Conservation (phyloP, 371 early-diverging fungal species). For the Zopfochytrium polystomum region DNA sequence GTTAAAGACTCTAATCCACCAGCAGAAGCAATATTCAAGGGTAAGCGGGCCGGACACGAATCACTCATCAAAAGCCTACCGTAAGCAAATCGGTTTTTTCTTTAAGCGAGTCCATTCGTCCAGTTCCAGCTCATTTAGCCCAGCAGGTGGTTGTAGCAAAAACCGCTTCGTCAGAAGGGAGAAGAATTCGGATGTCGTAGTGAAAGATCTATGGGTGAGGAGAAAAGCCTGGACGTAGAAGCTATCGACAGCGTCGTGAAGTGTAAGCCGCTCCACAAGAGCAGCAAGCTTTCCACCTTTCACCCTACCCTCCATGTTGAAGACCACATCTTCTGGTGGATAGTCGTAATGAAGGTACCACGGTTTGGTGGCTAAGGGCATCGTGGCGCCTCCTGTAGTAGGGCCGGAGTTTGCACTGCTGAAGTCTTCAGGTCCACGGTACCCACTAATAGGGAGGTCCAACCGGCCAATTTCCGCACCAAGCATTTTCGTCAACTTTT, state of each 20-base stretch:
- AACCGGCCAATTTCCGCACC: not conserved
- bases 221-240: conserved; percentile 42
- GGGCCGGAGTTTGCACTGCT: not conserved
- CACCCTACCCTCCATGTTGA: conserved; percentile 77
- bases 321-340: conserved; percentile 65
- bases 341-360: conserved; percentile 67
- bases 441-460: not conserved
- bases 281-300: conserved; percentile 85
- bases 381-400: not conserved
- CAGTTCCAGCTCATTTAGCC: conserved; percentile 30
- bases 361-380: conserved; percentile 2
- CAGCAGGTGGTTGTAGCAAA: conserved; percentile 33
- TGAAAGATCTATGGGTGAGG: conserved; percentile 52
- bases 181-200: conserved; percentile 39
- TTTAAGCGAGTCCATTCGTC: conserved; percentile 44
- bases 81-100: conserved; percentile 42
- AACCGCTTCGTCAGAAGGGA: conserved; percentile 38
- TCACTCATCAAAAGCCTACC: conserved; percentile 9
- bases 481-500: too few species aligned
- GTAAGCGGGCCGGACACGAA: not conserved
- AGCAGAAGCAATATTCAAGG: not conserved
- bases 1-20: conserved; percentile 39
- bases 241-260: conserved; percentile 63
- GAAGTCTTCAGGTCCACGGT: not conserved
- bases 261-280: conserved; percentile 84